Evolutionary conservation across 805 yeast genomes (phyloP), one percentile per base, ranked within the genome.

Genomic region (Schizosaccharomyces cryophilus): DNA sequence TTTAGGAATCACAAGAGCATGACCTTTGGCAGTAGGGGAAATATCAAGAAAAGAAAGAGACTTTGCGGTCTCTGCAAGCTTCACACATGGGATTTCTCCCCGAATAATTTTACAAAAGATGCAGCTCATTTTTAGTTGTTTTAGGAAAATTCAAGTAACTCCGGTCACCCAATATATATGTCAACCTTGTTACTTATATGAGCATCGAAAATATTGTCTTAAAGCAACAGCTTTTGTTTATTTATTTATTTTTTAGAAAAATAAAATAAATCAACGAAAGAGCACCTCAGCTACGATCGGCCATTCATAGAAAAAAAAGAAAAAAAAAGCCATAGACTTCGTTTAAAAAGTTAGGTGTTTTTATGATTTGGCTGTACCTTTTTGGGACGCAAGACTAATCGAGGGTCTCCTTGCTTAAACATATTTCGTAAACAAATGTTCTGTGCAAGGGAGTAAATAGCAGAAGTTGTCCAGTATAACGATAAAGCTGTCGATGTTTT

Each of bases 1-100:
- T 72, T 90, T 90, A 64, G 98, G 97, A 67, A 90, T 88, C 62
- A 90, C 81, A 67, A 90, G 74, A 40, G 90, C 80, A 70, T 90
- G 98, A 31, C 95, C 96, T 67, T 80, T 79, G 9, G 95, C 76
- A 19, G 90, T 85, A 64, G 98, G 97, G 66, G 87, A 93, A 69
- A 90, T 89, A 69, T 90, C 98, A 67, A 93, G 76, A 71, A 90
- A 93, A 0, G 97, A 87, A 61, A 69, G 69, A n/a, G 87, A 73
- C 67, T 78, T 77, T 63, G 83, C 77, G n/a, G 96, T 87, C 72
- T 90, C 98, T 67, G 85, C 77, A 64, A 90, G 73, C 71, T 90
- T 93, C 76, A 87, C 81, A 1, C 94, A 85, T 42, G 98, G 98
- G 69, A 90, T 93, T 67, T 93, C 96, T 62, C 96, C 88, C 69